Evolutionary conservation across 83 land plant species (phyloP), one percentile per base, ranked within the genome.

Genomic region (Diphasiastrum complanatum): DNA sequence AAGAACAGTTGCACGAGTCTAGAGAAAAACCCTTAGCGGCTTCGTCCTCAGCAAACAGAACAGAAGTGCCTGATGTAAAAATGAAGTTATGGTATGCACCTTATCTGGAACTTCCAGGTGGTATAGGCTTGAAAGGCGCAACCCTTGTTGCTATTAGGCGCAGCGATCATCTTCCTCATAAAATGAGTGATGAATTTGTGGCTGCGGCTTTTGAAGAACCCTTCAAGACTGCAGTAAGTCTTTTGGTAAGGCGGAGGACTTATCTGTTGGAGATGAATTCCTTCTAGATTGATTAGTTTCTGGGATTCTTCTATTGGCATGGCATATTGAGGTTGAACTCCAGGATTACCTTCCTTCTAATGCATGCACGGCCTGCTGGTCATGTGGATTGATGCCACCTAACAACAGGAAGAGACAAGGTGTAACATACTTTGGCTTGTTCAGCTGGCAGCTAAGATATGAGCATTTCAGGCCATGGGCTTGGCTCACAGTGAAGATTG

Each of bases 71-170:
- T 36, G 70, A 48, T 59, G 18, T 67, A 14, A 67, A 56, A 16
- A 67, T 67, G 70, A 67, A 67, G 40, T 47, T 67, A 16, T 67
- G 70, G 70, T 67, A 67, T 67, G 70, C 70, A 45, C 70, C 70
- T 1, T 46, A 45, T 36, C 46, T 67, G 37, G 51, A 56, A 23
- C 70, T 67, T 58, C 70, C 70, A 10, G 63, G 70, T 25, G 70
- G 70, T 27, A 56, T 46, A 35, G 63, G 63, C 18, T 35, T 67
- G 36, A 58, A 56, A 6, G 70, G 70, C n/a, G 70, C 70, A 48
- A 67, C 70, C 20, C 51, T 67, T 1, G 70, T 58, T 43, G 70
- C 70, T 26, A 56, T 67, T 24, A 45, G 70, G 28, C 70, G 63
- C 24, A 67, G 70, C 18, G 64, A 67, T 33, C 64, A 56, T 34